Percentiles rank a stretch among this genome's conserved stretches.
Evolutionary conservation across 495 filamentous ascomycete genomes (phyloP).

Genomic region (Letharia lupina): DNA sequence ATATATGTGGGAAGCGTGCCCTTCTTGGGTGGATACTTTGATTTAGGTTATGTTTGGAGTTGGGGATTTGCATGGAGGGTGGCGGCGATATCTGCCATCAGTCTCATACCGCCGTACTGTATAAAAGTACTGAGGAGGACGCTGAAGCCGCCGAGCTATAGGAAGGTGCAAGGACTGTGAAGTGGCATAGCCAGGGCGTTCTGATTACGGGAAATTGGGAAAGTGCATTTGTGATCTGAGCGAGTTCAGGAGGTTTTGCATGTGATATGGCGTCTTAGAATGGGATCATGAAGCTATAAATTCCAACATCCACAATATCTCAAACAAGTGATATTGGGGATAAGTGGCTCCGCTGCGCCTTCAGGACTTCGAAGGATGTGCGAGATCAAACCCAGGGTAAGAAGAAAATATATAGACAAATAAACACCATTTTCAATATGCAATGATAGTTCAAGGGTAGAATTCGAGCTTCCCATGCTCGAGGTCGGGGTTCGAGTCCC

Average conservation of each 20-base stretch:
- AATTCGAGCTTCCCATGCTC: conserved; percentile 31
- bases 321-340: not conserved
- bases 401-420: no score
- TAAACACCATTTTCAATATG: not conserved
- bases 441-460: conserved; percentile 29
- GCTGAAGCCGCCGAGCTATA: conserved; percentile 86
- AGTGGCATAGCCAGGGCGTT: conserved; percentile 12
- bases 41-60: conserved; percentile 69
- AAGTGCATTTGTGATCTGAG: not conserved
- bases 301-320: not conserved
- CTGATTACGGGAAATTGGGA: not conserved
- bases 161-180: conserved; percentile 74
- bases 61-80: conserved; percentile 86
- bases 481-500: conserved; percentile 30
- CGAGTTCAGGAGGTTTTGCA: not conserved
- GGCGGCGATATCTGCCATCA: conserved; percentile 64
- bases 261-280: not conserved
- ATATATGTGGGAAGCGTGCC: conserved; percentile 77
- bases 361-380: no score
- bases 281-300: not conserved
- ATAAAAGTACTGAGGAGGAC: conserved; percentile 75
- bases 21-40: conserved; percentile 84
- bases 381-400: no score
- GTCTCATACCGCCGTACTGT: conserved; percentile 75
- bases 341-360: not conserved